Evolutionary conservation across 179 eudicot species (phyloP), one percentile per base, ranked within the genome.

Genomic region (Beta lomatogona): DNA sequence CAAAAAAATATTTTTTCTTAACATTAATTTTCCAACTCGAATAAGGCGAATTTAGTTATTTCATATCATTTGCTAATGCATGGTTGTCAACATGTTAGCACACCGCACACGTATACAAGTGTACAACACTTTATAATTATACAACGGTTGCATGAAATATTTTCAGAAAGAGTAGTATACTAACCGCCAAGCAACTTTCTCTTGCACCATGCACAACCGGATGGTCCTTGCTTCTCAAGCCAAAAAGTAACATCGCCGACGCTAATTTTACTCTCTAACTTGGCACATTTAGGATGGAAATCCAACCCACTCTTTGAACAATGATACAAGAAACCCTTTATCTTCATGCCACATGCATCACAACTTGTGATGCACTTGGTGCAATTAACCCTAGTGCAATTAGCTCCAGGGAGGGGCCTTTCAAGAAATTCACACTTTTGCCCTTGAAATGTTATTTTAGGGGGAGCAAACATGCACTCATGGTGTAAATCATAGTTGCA

Each of bases 271-370:
- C 8, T 3, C 21, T 67, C 48, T 15, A 67, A 16, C n/a, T 67
- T 67, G 14, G 48, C 48, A 36, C 88, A 85, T 2, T 22, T 25
- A 1, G 85, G 83, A 54, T 85, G 88, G 6, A 85, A 80, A 65
- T 85, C 85, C 53, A 12, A 73, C 1, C 59, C 78, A 0, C 15
- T 18, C 1, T 59, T 25, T 11, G 52, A 18, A 44, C 72, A 76
- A 18, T 79, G 88, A 28, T 82, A 85, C 3, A 71, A 76, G 4
- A 48, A 72, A 7, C 85, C 88, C 36, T 76, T n/a, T 7, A 82
- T 72, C 3, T 55, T 22, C 79, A 63, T 65, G 31, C 85, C 83
- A 50, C 88, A 85, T 5, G 85, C 85, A 41, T 85, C 85, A 19
- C 88, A 85, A 2, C 64, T 77, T 67, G 76, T 44, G 52, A 48